Evolutionary conservation across 148 eudicot species (phyloP).

Genomic region (Chenopodium berlandieri): DNA sequence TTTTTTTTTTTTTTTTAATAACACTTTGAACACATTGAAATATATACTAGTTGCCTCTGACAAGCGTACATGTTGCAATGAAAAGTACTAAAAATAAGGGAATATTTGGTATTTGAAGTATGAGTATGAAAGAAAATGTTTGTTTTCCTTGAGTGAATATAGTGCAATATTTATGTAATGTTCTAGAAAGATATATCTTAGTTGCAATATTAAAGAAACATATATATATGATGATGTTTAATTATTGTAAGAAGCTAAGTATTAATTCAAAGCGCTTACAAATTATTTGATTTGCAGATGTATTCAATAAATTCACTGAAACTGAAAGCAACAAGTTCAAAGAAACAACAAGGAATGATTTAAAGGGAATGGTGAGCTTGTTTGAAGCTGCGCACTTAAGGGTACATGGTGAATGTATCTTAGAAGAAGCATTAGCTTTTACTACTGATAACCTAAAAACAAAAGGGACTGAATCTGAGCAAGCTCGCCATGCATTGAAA

Average conservation of each 20-base stretch:
- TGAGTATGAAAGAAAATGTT: constrained; percentile 5
- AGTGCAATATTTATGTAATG: no score
- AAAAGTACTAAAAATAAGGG: no score
- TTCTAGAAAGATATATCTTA: no score
- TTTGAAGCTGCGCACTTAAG: constrained; percentile 31
- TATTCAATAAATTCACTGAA: constrained; percentile 7
- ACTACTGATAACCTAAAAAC: constrained; percentile 1
- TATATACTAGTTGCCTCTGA: no score
- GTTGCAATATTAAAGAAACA: no score
- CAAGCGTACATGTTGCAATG: no score
- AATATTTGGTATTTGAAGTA: no score
- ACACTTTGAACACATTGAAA: no score
- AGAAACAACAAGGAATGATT: constrained; percentile 10
- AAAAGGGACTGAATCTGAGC: not conserved
- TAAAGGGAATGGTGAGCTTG: constrained; percentile 29
- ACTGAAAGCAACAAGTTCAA: constrained; percentile 8
- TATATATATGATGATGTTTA: no score
- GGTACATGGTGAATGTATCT: constrained; percentile 17
- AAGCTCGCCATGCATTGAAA: constrained; percentile 22
- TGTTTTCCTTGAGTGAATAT: no score
- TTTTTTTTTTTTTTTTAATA: no score
- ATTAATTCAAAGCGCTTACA: not conserved
- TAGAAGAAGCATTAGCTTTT: constrained; percentile 22
- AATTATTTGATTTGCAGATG: constrained; percentile 14
- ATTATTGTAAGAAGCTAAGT: no score